Conservation (phyloP, 768 basidiomycete species). For the Suillus brevipes region DNA sequence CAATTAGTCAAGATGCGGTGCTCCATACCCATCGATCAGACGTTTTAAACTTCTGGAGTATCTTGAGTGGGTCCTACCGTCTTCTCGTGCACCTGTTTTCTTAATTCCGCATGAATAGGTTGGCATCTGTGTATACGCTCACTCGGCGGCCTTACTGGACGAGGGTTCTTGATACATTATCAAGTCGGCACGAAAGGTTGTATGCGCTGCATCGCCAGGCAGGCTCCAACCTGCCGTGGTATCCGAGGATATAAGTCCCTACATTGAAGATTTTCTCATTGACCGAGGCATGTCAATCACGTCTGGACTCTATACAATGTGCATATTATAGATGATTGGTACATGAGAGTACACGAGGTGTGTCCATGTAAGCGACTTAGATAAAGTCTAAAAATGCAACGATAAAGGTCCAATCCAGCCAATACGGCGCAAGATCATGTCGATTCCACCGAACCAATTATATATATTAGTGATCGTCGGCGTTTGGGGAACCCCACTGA, state of each 20-base stretch:
- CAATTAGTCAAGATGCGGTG: conserved; percentile 61
- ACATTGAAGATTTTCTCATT: background rate
- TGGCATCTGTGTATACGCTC: background rate
- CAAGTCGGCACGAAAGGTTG: background rate
- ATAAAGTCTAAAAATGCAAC: conserved; percentile 4
- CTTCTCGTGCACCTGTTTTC: background rate
- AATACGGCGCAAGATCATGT: background rate
- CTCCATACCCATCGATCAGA: conserved; percentile 54
- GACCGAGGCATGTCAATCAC: background rate
- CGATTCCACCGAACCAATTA: background rate
- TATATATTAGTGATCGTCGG: conserved; percentile 52
- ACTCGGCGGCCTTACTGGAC: background rate
- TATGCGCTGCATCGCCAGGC: background rate
- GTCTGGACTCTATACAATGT: background rate
- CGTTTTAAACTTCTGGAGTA: conserved; percentile 16
- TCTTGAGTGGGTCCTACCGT: background rate
- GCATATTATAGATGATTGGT: background rate
- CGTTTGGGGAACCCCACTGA: conserved; percentile 56
- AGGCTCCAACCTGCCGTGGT: background rate
- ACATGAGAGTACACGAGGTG: background rate
- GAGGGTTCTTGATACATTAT: background rate
- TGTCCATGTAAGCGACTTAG: background rate
- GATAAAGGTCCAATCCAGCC: background rate
- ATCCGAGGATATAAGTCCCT: background rate
- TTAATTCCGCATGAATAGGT: background rate